Percentiles rank a stretch among this genome's conserved stretches.
phyloP scores from a whole-genome alignment of 352 stramenopile genomes.

The Phytophthora kernoviae region DNA sequence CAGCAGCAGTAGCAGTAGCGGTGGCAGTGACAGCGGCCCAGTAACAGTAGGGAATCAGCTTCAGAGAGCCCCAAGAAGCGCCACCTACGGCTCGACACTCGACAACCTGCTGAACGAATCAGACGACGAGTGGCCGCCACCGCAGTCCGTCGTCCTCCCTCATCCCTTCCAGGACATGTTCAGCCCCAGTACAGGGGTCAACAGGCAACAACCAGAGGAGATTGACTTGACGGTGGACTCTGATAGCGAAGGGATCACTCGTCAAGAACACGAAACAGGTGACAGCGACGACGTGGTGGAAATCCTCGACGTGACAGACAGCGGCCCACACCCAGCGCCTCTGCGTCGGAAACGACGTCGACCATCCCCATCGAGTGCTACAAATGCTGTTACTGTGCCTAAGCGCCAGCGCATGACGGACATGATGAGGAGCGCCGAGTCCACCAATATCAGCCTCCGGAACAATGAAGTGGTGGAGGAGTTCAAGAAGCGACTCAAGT shows the following conservation, averaged over 20 bases:
- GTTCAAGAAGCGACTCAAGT: conserved; percentile 81
- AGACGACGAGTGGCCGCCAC: conserved; percentile 17
- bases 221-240: conserved; percentile 74
- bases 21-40: conserved; percentile 5
- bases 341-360: conserved; percentile 56
- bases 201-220: conserved; percentile 33
- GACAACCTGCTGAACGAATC: conserved; percentile 30
- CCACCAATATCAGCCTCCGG: conserved; percentile 69
- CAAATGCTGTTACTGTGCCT: conserved; percentile 4
- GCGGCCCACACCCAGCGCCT: conserved; percentile 14
- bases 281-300: conserved; percentile 62
- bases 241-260: conserved; percentile 44
- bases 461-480: conserved; percentile 81
- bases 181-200: neutral
- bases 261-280: conserved; percentile 6
- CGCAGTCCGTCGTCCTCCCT: conserved; percentile 13
- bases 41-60: neutral
- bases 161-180: conserved; percentile 13
- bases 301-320: conserved; percentile 46
- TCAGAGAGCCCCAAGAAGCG: neutral
- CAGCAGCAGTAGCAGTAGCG: neutral
- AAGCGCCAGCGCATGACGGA: conserved; percentile 47
- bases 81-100: conserved; percentile 7
- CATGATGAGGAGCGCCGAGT: conserved; percentile 54
- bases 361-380: conserved; percentile 1